Evolutionary conservation across 257 asterid species (phyloP).

Genomic region (Asclepias syriaca): DNA sequence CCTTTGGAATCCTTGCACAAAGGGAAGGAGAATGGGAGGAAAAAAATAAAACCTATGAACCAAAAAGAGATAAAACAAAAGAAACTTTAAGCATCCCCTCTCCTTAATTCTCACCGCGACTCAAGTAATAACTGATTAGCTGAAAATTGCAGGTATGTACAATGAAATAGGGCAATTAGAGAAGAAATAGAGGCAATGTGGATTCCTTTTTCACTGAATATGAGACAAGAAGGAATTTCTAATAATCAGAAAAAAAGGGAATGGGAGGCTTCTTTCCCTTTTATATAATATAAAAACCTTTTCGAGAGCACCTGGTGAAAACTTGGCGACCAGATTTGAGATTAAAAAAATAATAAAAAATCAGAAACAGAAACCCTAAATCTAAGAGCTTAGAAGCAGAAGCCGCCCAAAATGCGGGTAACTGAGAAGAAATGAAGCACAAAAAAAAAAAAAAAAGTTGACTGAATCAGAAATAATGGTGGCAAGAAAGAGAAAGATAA

Average conservation of each 20-base stretch:
- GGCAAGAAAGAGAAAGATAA: neutral
- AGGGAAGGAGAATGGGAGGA: neutral
- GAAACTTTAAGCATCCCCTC: neutral
- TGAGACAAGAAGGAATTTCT: neutral
- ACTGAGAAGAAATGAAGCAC: neutral
- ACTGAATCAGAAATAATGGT: neutral
- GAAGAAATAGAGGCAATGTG: neutral
- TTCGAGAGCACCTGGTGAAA: neutral
- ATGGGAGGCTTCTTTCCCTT: neutral
- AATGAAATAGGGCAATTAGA: constrained; percentile 1
- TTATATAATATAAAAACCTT: neutral
- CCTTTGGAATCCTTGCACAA: constrained; percentile 13
- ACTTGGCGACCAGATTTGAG: constrained; percentile 1
- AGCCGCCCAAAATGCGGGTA: neutral
- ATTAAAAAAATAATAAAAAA: neutral
- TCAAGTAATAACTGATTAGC: neutral
- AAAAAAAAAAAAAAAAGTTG: neutral
- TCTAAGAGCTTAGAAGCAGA: neutral
- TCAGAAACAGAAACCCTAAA: neutral
- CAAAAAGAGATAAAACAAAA: neutral
- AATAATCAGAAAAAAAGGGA: neutral
- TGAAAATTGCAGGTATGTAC: neutral
- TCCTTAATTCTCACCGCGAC: too few species aligned
- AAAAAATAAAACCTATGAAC: neutral
- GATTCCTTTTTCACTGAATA: neutral